Conservation (phyloP, 2,329 filamentous ascomycete species). For the Aspergillus hiratsukae region DNA sequence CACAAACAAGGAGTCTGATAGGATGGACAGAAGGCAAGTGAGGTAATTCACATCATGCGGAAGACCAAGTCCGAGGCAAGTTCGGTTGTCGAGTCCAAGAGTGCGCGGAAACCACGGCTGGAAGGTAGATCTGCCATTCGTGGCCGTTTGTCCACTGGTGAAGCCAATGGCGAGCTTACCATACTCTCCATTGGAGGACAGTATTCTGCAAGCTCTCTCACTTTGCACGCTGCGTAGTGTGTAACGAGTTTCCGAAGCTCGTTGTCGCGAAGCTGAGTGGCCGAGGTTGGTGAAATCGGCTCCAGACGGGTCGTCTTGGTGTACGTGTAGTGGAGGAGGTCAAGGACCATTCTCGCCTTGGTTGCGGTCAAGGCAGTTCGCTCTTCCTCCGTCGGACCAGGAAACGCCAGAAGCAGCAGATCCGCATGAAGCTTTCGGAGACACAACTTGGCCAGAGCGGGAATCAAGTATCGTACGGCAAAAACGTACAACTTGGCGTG, state of each 20-base stretch:
- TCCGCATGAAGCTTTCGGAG: slow-evolving; percentile 38
- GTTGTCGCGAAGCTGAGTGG: slow-evolving; percentile 35
- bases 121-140: slow-evolving; percentile 9
- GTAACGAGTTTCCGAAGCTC: slow-evolving; percentile 38
- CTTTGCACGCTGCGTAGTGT: slow-evolving; percentile 39
- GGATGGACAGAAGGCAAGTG: slow-evolving; percentile 5
- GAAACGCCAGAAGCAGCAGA: slow-evolving; percentile 29
- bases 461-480: slow-evolving; percentile 39
- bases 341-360: slow-evolving; percentile 33
- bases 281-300: slow-evolving; percentile 32
- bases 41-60: slow-evolving; percentile 33
- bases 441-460: slow-evolving; percentile 37
- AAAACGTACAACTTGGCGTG: slow-evolving; percentile 44
- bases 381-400: slow-evolving; percentile 15
- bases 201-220: slow-evolving; percentile 35
- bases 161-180: slow-evolving; percentile 16
- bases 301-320: slow-evolving; percentile 37
- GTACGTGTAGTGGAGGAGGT: slow-evolving; percentile 38
- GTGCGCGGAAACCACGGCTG: slow-evolving; percentile 29
- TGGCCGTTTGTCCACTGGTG: slow-evolving; percentile 16
- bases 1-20: slow-evolving; percentile 6
- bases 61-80: slow-evolving; percentile 41
- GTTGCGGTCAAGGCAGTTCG: slow-evolving; percentile 20
- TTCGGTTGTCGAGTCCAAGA: slow-evolving; percentile 36
- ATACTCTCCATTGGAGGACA: slow-evolving; percentile 25